These are phyloP conservation scores for Venturia nashicola DNA, from an alignment of 2,329 filamentous ascomycete genomes.

Conservation along the genomic window DNA sequence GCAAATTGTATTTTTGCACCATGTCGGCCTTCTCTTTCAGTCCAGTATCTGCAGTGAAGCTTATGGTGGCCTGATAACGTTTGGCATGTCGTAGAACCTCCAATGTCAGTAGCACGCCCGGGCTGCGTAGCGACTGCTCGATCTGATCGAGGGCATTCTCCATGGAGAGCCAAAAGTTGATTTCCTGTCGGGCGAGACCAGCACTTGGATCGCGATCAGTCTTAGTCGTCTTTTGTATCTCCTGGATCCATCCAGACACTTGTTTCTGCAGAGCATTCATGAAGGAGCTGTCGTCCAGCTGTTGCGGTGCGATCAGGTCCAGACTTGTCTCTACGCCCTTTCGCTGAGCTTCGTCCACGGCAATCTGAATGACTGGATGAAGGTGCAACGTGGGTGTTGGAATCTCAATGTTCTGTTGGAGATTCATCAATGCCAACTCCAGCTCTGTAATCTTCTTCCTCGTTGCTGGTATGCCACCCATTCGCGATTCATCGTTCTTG, in stretches of 20 bases:
- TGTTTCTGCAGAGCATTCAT: slow-evolving; percentile 87
- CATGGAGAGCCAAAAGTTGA: slow-evolving; percentile 98
- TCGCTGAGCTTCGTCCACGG: slow-evolving; percentile 63
- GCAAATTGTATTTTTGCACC: slow-evolving; percentile 96
- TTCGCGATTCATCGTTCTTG: slow-evolving; percentile 78
- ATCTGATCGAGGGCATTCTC: slow-evolving; percentile 87
- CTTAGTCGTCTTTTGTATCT: slow-evolving; percentile 92
- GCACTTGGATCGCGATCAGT: slow-evolving; percentile 64
- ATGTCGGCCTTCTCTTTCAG: slow-evolving; percentile 91
- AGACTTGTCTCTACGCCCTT: slow-evolving; percentile 54
- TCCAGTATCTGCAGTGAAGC: slow-evolving; percentile 90
- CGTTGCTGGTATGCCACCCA: slow-evolving; percentile 77
- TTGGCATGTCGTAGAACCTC: slow-evolving; percentile 95
- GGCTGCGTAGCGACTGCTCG: slow-evolving; percentile 74
- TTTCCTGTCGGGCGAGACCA: slow-evolving; percentile 84
- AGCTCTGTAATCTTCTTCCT: slow-evolving; percentile 95
- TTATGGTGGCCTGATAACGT: slow-evolving; percentile 93
- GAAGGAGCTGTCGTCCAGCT: slow-evolving; percentile 82
- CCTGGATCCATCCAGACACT: slow-evolving; percentile 97
- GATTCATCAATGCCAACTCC: slow-evolving; percentile 75
- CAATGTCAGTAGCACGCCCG: slow-evolving; percentile 81
- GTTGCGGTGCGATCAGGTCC: slow-evolving; percentile 60
- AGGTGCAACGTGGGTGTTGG: slow-evolving; percentile 80
- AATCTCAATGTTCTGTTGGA: slow-evolving; percentile 97
- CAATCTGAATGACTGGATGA: slow-evolving; percentile 76